Evolutionary conservation across 371 early-diverging fungal species (phyloP), one percentile per base, ranked within the genome.

Genomic region (Rhizopus arrhizus): DNA sequence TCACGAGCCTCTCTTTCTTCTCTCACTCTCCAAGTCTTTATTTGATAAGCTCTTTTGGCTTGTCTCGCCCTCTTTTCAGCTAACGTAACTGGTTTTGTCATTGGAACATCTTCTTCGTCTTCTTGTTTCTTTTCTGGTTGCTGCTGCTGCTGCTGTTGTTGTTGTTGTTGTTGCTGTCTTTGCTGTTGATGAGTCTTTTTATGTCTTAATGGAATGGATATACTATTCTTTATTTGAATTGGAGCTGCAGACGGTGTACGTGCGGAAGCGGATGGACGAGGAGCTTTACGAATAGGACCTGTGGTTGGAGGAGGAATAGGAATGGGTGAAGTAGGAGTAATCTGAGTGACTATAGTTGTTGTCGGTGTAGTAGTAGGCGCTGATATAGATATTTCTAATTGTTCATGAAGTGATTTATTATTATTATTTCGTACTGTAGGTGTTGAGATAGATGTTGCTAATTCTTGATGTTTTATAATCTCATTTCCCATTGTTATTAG

Each of bases 1-100:
- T 75, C 74, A 34, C 79, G 54, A 32, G 70, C 79, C 38, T 79
- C 79, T 36, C 76, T 54, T 56, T 73, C 76, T 65, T 79, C 76
- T 38, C 79, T 59, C 13, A 75, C 79, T 15, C 69, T 72, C 76
- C 76, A 79, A 12, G 62, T 55, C 43, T 79, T 79, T 33, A 79
- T 54, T 51, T 79, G 79, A 55, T 74, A 68, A 16, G 68, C 73
- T 16, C 79, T 65, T 46, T 68, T 68, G 0, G 70, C 67, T 49
- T 75, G 74, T 43, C 79, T 40, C 38, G 56, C 65, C 42, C 74
- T 42, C 43, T 74, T 73, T 55, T 79, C 79, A 28, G 68, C 65
- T 10, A 64, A 15, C 0, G 79, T 66, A 3, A 75, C 59, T 5
- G 72, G 75, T 34, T 50, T 59, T 3, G 73, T 63, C 15, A 72